Evolutionary conservation across 208 protist genomes (phyloP), one percentile per base, ranked within the genome.

Genomic region (Wallacemonas sp.): DNA sequence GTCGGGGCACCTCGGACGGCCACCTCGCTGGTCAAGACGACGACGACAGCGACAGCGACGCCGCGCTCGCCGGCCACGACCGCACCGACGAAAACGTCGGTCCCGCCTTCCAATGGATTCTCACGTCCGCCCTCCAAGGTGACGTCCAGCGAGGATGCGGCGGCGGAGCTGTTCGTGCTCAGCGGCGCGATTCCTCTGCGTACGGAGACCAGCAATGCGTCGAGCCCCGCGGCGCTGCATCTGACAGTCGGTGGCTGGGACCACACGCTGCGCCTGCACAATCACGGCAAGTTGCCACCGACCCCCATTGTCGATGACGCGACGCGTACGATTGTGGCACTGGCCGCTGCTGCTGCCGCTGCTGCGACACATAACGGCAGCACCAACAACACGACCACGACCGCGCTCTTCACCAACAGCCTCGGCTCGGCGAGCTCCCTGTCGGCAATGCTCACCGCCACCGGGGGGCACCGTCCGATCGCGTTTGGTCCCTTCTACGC

Each of bases 221-320:
- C 38, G 41, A 42, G 25, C 11, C 36, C 39, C 14, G 26, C 26
- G 11, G 23, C 44, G 7, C 39, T 41, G 26, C 52, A 59, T 20
- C 52, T 59, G 12, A 59, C 42, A n/a, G 59, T 61, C 29, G 48
- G 49, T 20, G 74, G 74, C 55, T 79, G 74, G 74, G 31, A 72
- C 1, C 69, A 70, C 20, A 45, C 62, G 48, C 52, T 76, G 23
- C 65, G 70, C 7, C 46, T 49, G 12, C 46, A 65, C 8, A 65
- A 65, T 8, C 49, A 59, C 31, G 45, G 42, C 41, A 81, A 73
- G 62, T n/a, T 81, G 44, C 76, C 76, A 7, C 76, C 76, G 14
- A 62, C 68, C 31, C 70, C 76, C 3, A 69, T 81, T 36, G 55
- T 81, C 26, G 76, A 81, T 20, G 67, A 81, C 28, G 70, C 75